Base-by-base conservation (phyloP, 495 filamentous ascomycete genomes). In the Poronia punctata region DNA sequence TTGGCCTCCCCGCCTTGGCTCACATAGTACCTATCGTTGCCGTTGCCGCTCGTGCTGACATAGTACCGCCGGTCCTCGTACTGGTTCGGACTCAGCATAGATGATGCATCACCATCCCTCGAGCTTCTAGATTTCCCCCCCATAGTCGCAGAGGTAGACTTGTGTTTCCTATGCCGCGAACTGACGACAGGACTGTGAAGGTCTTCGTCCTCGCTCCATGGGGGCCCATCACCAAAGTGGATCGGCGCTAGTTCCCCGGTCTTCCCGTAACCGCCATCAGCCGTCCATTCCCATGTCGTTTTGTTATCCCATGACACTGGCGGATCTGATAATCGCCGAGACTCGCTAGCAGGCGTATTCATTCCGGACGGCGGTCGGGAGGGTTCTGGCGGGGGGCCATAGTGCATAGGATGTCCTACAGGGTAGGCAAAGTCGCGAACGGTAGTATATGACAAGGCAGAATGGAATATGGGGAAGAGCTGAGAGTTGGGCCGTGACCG, bases 381-480 rank as follows among this genome's bases (percentile, higher is more conserved):
- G n/a, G 76, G 64, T 49, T 85, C 80, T n/a, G 78, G 75, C 1
- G 86, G 83, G 19, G 92, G 88, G 17, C 92, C 92, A 70, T 97
- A 96, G 71, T 96, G 90, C 51, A 95, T 66, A 10, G 86, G 88
- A 56, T 97, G 86, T 14, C 71, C 70, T 10, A 75, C 49, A 5
- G 86, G 80, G 53, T 97, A 99, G 30, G 93, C 92, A 62, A 97
- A 99, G 68, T 99, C 92, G 49, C 93, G 84, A 22, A 99, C 89
- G 6, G 83, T 72, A 32, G 90, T 76, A 56, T 96, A 96, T 6
- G 85, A 63, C n/a, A 96, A 75, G 55, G 81, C 90, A 26, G 90
- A 88, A 54, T 86, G 83, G 66, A 88, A 95, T 49, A 83, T 59
- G 2, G 88, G 83, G 46, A 88, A 89, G 26, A 85, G 74, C 54